Evolutionary conservation across 345 rosid species (phyloP).

Genomic region (Eucalyptus tenuipes): DNA sequence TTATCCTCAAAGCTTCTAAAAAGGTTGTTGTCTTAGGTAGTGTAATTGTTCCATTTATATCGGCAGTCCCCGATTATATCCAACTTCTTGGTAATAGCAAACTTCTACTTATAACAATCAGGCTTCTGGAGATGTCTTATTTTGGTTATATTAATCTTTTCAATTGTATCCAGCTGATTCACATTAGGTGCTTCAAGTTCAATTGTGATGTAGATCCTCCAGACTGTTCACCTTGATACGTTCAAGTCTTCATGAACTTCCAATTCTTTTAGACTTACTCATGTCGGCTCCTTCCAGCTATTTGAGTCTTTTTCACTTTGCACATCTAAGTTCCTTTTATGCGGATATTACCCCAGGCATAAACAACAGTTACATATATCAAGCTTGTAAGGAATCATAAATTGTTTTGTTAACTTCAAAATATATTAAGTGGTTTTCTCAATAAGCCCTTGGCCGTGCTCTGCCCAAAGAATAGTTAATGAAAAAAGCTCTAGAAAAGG

Average conservation of each 20-base stretch:
- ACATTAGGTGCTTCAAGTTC: too few species aligned
- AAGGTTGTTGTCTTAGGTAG: too few species aligned
- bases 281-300: background rate
- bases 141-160: too few species aligned
- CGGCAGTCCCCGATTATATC: too few species aligned
- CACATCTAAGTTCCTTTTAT: background rate
- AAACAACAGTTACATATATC: background rate
- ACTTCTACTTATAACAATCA: too few species aligned
- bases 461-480: background rate
- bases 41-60: too few species aligned
- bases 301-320: background rate
- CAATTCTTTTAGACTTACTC: background rate
- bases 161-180: too few species aligned
- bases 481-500: constrained; percentile 4
- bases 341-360: background rate
- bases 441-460: background rate
- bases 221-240: too few species aligned
- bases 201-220: too few species aligned
- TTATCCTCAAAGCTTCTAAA: too few species aligned
- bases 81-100: too few species aligned
- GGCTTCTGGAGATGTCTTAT: too few species aligned
- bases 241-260: background rate
- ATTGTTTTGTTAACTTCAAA: background rate
- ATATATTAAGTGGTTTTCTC: background rate
- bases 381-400: background rate